Evolutionary conservation across 768 basidiomycete species (phyloP), one percentile per base, ranked within the genome.

Genomic region (Hygrophorus russula): DNA sequence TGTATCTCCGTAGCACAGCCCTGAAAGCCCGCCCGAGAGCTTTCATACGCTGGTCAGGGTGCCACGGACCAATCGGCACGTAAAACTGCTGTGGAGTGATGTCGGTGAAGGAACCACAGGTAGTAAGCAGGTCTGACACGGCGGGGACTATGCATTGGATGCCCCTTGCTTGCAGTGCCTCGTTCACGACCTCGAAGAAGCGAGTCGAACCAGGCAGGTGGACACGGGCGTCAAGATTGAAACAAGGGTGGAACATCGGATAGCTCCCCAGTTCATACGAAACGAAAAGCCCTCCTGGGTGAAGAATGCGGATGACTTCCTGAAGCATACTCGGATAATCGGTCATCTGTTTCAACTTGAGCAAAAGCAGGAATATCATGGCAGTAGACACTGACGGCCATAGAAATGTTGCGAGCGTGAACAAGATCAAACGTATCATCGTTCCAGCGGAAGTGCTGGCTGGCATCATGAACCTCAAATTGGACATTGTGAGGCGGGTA

Each of bases 391-490:
- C 80, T 53, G 55, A 80, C 84, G 36, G 74, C 74, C 63, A 84
- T 70, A 37, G 69, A 68, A 18, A 78, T 60, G 33, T 58, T 64
- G 30, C 84, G 70, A 10, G 76, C 78, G 47, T 88, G 80, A 34
- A 87, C 71, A 12, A 86, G 47, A 55, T 88, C 81, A 50, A 85
- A 69, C n/a, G 67, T 66, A 1, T 60, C 66, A 29, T 71, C 66
- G 35, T 46, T 45, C 71, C 77, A 85, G 31, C 74, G 64, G 34
- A 69, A 61, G 5, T 55, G 63, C 33, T 62, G 56, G 46, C 73
- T 78, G 44, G 79, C 71, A 58, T 88, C 79, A 30, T 73, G 67
- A 13, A 87, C 65, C 55, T 82, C 78, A 55, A 84, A 85, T 11
- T 64, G 65, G 12, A 79, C 80, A 51, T 86, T 84, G 3, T 48